Percentiles rank a stretch among this genome's conserved stretches.
Evolutionary conservation across 768 basidiomycete genomes (phyloP).

Genomic region (Boletus bicolor): DNA sequence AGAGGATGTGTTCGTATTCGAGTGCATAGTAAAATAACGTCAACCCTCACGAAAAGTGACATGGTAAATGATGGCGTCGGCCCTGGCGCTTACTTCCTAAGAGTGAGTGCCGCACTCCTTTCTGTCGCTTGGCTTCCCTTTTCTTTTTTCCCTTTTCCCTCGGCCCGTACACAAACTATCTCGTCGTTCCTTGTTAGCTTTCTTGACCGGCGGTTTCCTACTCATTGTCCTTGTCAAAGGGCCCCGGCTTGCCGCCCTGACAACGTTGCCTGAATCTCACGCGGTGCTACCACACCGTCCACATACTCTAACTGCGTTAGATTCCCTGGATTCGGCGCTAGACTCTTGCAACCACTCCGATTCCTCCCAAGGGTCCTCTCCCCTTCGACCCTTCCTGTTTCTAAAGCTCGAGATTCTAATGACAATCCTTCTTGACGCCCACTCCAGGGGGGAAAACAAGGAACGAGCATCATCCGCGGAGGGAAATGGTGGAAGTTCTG

Average conservation of each 20-base stretch:
- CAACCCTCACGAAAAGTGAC: conserved; percentile 5
- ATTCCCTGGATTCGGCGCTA: neutral
- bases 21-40: conserved; percentile 14
- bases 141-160: neutral
- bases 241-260: neutral
- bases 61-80: neutral
- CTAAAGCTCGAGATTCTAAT: conserved; percentile 3
- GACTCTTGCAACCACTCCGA: neutral
- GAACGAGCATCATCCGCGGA: conserved; percentile 26
- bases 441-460: conserved; percentile 7
- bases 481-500: conserved; percentile 48
- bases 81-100: too few relatives aligned
- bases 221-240: conserved; percentile 10
- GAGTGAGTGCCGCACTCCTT: conserved; percentile 1
- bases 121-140: neutral
- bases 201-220: neutral
- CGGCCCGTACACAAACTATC: too few relatives aligned
- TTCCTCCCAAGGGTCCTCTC: neutral
- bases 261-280: conserved; percentile 20
- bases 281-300: conserved; percentile 14
- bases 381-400: neutral
- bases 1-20: neutral
- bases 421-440: conserved; percentile 7
- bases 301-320: neutral
- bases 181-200: neutral